Conservation (phyloP, 495 filamentous ascomycete genomes). For the Tuber indicum region DNA sequence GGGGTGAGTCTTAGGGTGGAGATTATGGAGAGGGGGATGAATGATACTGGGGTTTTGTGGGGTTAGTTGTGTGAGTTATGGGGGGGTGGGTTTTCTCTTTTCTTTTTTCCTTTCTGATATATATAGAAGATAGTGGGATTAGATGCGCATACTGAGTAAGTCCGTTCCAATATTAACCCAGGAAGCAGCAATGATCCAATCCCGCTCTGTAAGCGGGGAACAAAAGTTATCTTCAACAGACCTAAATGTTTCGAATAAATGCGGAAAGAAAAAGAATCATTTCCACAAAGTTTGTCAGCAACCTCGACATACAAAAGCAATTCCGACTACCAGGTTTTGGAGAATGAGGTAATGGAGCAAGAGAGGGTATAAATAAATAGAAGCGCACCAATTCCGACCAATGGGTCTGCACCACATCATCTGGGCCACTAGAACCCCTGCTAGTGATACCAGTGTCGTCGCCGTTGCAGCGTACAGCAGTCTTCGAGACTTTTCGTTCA, state of each 20-base stretch:
- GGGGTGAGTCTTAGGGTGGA: slow-evolving; percentile 28
- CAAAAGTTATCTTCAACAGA: slow-evolving; percentile 24
- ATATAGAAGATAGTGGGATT: background rate
- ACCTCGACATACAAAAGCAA: background rate
- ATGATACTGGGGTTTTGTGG: slow-evolving; percentile 15
- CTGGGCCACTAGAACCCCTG: slow-evolving; percentile 23
- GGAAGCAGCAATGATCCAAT: slow-evolving; percentile 28
- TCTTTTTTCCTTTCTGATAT: background rate
- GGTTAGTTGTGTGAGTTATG: slow-evolving; percentile 5
- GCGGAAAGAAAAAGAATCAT: background rate
- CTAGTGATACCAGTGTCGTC: slow-evolving; percentile 18
- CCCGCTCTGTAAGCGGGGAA: slow-evolving; percentile 25
- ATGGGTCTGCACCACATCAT: slow-evolving; percentile 28
- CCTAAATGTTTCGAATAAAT: slow-evolving; percentile 12
- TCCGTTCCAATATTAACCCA: slow-evolving; percentile 30
- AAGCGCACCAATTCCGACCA: slow-evolving; percentile 25
- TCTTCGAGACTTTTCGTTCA: slow-evolving; percentile 26
- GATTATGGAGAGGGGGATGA: slow-evolving; percentile 33
- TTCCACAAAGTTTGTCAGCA: background rate
- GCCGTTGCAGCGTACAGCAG: slow-evolving; percentile 21
- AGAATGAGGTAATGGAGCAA: background rate
- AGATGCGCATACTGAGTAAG: slow-evolving; percentile 20
- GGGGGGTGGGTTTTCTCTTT: background rate
- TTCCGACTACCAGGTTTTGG: background rate
- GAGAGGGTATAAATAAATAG: background rate